Conservation (phyloP, 805 yeast species). For the Candida vaughaniae region DNA sequence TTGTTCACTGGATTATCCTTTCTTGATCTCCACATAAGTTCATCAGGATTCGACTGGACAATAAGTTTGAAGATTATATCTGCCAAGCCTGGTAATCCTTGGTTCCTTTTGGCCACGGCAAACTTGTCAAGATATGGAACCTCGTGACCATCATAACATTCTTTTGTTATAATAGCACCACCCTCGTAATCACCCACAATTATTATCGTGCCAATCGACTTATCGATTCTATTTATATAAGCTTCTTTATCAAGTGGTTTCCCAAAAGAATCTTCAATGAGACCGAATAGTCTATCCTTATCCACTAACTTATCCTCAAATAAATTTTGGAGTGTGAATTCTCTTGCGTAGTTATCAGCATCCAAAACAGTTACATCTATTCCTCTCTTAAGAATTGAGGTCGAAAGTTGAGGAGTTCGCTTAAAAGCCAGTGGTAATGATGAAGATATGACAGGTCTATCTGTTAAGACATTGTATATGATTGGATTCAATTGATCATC, state of each 20-base stretch:
- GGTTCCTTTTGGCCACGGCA: conserved; percentile 80
- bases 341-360: conserved; percentile 19
- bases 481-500: conserved; percentile 72
- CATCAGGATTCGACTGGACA: conserved; percentile 63
- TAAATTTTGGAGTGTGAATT: conserved; percentile 43
- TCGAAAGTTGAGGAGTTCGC: conserved; percentile 60
- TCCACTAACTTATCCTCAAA: conserved; percentile 46
- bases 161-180: conserved; percentile 90
- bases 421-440: conserved; percentile 70
- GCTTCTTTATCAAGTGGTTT: conserved; percentile 61
- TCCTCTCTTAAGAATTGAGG: conserved; percentile 81
- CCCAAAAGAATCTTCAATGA: conserved; percentile 80
- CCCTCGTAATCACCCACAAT: conserved; percentile 96
- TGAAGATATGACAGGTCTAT: conserved; percentile 85
- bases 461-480: conserved; percentile 86
- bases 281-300: conserved; percentile 51
- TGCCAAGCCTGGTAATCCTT: conserved; percentile 92
- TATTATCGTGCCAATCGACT: conserved; percentile 69
- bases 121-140: conserved; percentile 90
- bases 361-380: conserved; percentile 51
- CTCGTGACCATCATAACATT: conserved; percentile 28
- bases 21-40: conserved; percentile 88
- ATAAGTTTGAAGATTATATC: conserved; percentile 87
- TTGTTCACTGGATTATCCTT: conserved; percentile 87
- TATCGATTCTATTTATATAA: conserved; percentile 65